Base-by-base conservation (phyloP, 306 rosid genomes). In the Corylus americana region DNA sequence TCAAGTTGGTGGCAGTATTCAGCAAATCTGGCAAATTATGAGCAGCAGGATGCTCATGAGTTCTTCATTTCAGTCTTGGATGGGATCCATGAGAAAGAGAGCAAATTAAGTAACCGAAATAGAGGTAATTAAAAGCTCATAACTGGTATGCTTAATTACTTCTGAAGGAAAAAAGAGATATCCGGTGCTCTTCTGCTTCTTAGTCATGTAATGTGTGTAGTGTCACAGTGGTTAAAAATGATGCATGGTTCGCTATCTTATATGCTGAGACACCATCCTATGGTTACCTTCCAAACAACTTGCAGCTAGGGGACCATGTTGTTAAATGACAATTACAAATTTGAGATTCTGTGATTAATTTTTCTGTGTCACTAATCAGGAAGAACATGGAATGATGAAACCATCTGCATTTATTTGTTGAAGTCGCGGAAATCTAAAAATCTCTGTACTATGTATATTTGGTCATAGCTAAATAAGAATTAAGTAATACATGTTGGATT, bases 31-130 rank as follows among this genome's bases (percentile, higher is more conserved):
- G 97, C 99, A 44, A 91, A 92, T 79, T 93, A 95, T 85, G 97
- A 93, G 74, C 99, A 95, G 84, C 99, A 95, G 79, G 99, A 95
- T 81, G 99, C 99, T 1, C 99, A 95, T 71, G 99, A 95, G 9
- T 95, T 95, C 80, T 95, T 95, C 90, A 95, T 95, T 83, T 95
- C 99, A 75, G 90, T 91, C 90, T 91, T 95, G 29, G 97, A 93
- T 84, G 99, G 98, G 63, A 93, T 95, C 77, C 98, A 93, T 66
- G 97, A 95, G 80, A 95, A 91, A 87, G 96, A 85, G 75, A 59
- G 79, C 77, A 88, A 86, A 85, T 42, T 86, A 75, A 84, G 59
- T 82, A 92, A 85, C 18, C 85, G 82, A 79, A 87, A 79, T 81
- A 82, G 74, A 94, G 98, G 97, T 94, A 89, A 75, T 73, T 39